Evolutionary conservation across 148 eudicot genomes (phyloP).

Genomic region (Oxyria digyna): DNA sequence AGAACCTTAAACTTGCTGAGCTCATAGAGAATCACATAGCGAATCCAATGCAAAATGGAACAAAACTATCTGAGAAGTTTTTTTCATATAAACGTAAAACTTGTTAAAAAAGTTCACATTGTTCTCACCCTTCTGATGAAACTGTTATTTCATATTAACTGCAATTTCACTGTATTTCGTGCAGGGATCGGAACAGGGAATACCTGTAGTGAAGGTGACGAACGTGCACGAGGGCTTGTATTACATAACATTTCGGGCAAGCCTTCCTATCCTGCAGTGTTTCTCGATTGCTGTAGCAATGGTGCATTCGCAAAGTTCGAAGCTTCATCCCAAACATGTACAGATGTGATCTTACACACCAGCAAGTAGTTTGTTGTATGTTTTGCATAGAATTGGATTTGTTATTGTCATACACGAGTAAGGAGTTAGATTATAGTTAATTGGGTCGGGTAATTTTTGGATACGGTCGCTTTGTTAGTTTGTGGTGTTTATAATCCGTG

Average conservation of each 20-base stretch:
- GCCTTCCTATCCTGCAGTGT: slow-evolving; percentile 5
- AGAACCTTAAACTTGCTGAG: not conserved
- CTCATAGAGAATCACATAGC: not conserved
- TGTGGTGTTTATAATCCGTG: not conserved
- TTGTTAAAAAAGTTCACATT: not conserved
- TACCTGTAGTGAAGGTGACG: slow-evolving; percentile 44
- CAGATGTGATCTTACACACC: slow-evolving; percentile 5
- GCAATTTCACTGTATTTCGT: not conserved
- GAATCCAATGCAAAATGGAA: not conserved
- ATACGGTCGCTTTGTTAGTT: not conserved
- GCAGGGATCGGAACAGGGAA: slow-evolving; percentile 46
- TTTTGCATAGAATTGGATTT: not conserved
- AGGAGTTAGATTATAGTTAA: not conserved
- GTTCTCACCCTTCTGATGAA: not conserved
- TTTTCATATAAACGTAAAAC: not conserved
- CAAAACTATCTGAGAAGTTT: not conserved
- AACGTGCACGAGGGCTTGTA: slow-evolving; percentile 49
- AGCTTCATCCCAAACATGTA: slow-evolving; percentile 5
- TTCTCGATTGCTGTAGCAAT: slow-evolving; percentile 7
- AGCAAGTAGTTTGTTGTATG: not conserved
- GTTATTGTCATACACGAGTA: not conserved
- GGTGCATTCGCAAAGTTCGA: slow-evolving; percentile 3
- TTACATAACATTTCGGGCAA: slow-evolving; percentile 41
- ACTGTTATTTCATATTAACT: not conserved
- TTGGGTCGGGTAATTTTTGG: slow-evolving; percentile 5